phyloP scores from a whole-genome alignment of 2,329 filamentous ascomycete species.

The Tolypocladium cylindrosporum region DNA sequence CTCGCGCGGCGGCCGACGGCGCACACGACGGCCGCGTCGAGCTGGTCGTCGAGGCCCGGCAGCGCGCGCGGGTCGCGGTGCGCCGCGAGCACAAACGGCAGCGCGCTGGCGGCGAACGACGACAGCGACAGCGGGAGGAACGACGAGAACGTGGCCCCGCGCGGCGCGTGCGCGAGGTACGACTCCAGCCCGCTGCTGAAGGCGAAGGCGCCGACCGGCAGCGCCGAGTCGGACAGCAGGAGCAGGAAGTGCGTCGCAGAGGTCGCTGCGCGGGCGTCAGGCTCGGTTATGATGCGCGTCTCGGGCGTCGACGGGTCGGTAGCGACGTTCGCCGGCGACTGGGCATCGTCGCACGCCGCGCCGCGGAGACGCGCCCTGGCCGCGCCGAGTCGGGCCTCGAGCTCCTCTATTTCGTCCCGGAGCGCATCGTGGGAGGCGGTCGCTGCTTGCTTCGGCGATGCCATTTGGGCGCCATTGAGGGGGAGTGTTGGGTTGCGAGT shows the following conservation, averaged over 20 bases:
- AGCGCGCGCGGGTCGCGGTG: conserved; percentile 45
- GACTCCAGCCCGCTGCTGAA: conserved; percentile 79
- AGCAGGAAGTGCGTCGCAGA: conserved; percentile 54
- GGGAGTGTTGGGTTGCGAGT: not conserved
- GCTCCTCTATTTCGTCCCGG: conserved; percentile 46
- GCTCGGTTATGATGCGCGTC: not conserved
- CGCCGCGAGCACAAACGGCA: conserved; percentile 65
- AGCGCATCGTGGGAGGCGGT: conserved; percentile 17
- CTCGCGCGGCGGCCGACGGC: conserved; percentile 56
- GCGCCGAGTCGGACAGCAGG: conserved; percentile 69
- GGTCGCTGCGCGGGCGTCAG: conserved; percentile 2
- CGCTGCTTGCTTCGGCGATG: conserved; percentile 14
- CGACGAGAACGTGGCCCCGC: conserved; percentile 38
- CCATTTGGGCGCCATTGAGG: conserved; percentile 4
- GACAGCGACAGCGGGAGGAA: conserved; percentile 64
- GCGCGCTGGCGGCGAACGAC: conserved; percentile 59
- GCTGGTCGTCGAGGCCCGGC: conserved; percentile 56
- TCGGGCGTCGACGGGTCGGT: not conserved
- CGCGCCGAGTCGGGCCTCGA: conserved; percentile 42
- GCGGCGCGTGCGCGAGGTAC: conserved; percentile 55
- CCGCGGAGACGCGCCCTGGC: conserved; percentile 31
- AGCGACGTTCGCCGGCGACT: not conserved
- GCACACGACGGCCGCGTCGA: conserved; percentile 68
- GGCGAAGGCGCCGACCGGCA: conserved; percentile 78
- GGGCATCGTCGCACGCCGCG: not conserved